Evolutionary conservation across 371 early-diverging fungal species (phyloP), one percentile per base, ranked within the genome.

Genomic region (Nosema bombycis): DNA sequence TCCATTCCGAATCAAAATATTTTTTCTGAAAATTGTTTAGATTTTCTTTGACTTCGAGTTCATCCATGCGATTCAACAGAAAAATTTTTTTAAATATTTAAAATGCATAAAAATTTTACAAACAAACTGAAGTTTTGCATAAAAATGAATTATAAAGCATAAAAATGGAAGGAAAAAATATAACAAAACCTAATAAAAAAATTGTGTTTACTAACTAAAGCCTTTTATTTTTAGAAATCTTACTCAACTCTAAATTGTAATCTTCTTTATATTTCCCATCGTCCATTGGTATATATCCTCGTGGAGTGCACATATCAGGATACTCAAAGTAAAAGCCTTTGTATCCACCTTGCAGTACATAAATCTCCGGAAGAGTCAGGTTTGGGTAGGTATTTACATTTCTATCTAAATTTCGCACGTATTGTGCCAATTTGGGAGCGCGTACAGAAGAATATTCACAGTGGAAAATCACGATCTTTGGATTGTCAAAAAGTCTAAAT

Each of bases 321-420:
- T 84, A 83, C 46, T 82, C 62, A 15, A 70, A 65, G 72, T 87
- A 93, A 82, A 94, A 93, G 18, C 83, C 84, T 69, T 89, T 88
- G 84, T 93, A 94, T 21, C 94, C 94, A 23, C 93, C 93, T 66
- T 91, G 83, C 73, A 94, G 87, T n/a, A 94, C 89, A 84, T 92
- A 94, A 60, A 94, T 85, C 72, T 93, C 90, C 2, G 94, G 93
- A 82, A 90, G 92, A 69, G 86, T 84, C 65, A 94, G 83, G 3
- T 87, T 79, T 15, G 94, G 94, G 84, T 93, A 93, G 33, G 84
- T 80, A 80, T 92, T 92, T 75, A 85, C 78, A 32, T 88, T 85
- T 66, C 93, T 89, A 83, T 94, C 94, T 70, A 88, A 85, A 54
- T 88, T 89, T 72, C 94, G 87, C 33, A 94, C 82, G 71, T 88